A percentile compares a stretch with the other conserved stretches of the same genome.
These are phyloP conservation scores for Penicillium tannophilum DNA, from an alignment of 495 filamentous ascomycete genomes.

Conservation along the genomic window DNA sequence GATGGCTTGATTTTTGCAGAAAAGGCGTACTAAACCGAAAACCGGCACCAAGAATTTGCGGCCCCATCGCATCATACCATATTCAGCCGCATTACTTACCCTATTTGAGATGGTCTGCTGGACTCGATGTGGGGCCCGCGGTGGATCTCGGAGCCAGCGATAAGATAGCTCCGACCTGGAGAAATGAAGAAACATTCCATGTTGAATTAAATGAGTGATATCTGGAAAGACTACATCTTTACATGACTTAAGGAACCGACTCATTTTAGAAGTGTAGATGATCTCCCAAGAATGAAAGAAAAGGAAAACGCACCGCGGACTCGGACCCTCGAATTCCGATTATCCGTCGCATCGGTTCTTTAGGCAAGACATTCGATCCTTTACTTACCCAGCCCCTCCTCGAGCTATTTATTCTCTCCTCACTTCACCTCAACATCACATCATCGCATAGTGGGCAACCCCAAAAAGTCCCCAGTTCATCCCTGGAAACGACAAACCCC, in stretches of 20 bases:
- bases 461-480: not conserved
- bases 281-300: too few species aligned
- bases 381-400: not conserved
- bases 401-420: not conserved
- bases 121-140: not conserved
- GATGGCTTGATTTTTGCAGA: not conserved
- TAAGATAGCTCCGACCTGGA: not conserved
- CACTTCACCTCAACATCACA: not conserved
- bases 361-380: too few species aligned
- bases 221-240: not conserved
- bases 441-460: not conserved
- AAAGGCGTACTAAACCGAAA: not conserved
- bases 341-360: not conserved
- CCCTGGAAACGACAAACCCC: not conserved
- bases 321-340: not conserved
- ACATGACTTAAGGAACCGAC: too few species aligned
- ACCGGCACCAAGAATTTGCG: not conserved
- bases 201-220: not conserved
- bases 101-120: not conserved
- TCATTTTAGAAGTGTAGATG: too few species aligned
- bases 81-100: not conserved
- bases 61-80: conserved; percentile 3
- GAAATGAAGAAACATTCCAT: not conserved
- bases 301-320: too few species aligned
- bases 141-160: not conserved